Conservation (phyloP, 495 filamentous ascomycete genomes). For the Halenospora varia region DNA sequence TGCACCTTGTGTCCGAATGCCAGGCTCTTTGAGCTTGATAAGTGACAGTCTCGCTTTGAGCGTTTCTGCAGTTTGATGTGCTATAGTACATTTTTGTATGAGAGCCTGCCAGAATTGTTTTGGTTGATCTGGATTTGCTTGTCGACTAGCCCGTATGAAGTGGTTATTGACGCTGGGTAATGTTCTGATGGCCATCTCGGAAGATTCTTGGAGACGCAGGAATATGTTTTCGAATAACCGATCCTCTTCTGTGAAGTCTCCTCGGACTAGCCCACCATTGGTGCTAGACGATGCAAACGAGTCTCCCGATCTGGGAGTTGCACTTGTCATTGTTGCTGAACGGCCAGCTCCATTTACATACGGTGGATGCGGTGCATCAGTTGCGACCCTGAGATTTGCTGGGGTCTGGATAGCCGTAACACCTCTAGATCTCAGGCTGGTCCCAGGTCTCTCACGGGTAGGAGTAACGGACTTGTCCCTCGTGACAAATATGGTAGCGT, state of each 20-base stretch:
- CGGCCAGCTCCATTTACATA: conserved; percentile 41
- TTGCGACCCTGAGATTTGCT: conserved; percentile 47
- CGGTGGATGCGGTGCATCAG: conserved; percentile 35
- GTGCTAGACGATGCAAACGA: conserved; percentile 62
- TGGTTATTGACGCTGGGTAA: conserved; percentile 62
- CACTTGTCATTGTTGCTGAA: conserved; percentile 40
- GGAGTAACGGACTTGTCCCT: conserved; percentile 57
- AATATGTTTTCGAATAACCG: conserved; percentile 78
- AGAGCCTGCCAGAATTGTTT: conserved; percentile 65
- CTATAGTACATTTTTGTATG: conserved; percentile 58
- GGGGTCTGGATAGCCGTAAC: conserved; percentile 61
- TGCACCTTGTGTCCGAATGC: conserved; percentile 65
- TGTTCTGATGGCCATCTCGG: conserved; percentile 60
- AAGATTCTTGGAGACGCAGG: conserved; percentile 61
- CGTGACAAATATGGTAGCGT: conserved; percentile 37
- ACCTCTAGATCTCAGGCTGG: conserved; percentile 50
- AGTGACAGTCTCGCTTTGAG: conserved; percentile 67
- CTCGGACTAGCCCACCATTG: conserved; percentile 28
- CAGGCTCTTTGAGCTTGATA: conserved; percentile 81
- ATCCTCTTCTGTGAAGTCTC: conserved; percentile 69
- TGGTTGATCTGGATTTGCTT: conserved; percentile 46
- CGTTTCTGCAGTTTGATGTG: conserved; percentile 59
- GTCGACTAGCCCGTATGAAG: conserved; percentile 44
- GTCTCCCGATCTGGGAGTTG: conserved; percentile 74
- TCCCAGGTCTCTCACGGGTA: conserved; percentile 49